Conservation (phyloP, 352 stramenopile species). For the Pythium biforme region DNA sequence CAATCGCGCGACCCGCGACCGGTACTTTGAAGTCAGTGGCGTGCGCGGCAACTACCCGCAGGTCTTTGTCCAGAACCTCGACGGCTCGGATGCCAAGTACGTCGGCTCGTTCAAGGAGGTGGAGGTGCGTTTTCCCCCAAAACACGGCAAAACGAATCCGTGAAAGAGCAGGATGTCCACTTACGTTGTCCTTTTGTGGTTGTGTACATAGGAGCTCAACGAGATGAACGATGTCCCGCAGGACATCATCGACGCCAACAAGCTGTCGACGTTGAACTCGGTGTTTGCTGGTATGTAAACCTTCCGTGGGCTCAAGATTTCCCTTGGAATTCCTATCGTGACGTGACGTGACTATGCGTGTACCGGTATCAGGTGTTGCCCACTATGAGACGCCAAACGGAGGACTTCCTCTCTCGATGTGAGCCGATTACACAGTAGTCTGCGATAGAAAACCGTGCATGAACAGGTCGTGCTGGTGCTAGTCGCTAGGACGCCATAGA, state of each 20-base stretch:
- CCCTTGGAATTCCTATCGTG: slow-evolving; percentile 1
- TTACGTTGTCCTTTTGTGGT: background rate
- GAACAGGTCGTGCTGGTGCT: background rate
- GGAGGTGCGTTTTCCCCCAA: slow-evolving; percentile 38
- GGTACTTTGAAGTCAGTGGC: slow-evolving; percentile 74
- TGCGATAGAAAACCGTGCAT: slow-evolving; percentile 8
- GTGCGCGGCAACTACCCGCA: slow-evolving; percentile 86
- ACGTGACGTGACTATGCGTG: background rate
- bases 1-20: slow-evolving; percentile 70
- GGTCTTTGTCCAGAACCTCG: slow-evolving; percentile 72
- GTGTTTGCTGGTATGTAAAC: slow-evolving; percentile 61
- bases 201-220: slow-evolving; percentile 58
- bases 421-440: background rate
- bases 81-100: slow-evolving; percentile 48
- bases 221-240: slow-evolving; percentile 79
- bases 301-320: background rate
- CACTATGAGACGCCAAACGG: slow-evolving; percentile 1
- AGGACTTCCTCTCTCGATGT: background rate
- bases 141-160: background rate
- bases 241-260: slow-evolving; percentile 76
- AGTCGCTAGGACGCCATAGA: background rate
- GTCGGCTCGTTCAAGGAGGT: slow-evolving; percentile 83
- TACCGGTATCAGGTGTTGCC: background rate
- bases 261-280: slow-evolving; percentile 62
- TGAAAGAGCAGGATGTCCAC: background rate